A percentile compares a stretch with the other conserved stretches of the same genome.
phyloP scores from a whole-genome alignment of 2,329 filamentous ascomycete genomes.

The Aureobasidium sp. region DNA sequence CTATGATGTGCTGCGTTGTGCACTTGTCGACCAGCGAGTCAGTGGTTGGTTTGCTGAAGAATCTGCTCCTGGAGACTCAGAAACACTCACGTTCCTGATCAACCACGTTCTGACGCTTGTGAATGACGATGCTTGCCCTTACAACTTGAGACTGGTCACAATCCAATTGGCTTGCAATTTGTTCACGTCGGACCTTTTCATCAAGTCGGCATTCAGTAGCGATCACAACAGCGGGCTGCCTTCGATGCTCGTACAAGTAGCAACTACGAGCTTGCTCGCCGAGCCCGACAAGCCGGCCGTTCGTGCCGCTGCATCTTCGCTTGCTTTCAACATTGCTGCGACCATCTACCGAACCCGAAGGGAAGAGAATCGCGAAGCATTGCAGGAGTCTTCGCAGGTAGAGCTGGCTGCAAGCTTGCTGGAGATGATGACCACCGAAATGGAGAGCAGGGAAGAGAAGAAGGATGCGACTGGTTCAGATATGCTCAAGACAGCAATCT shows the following conservation, averaged over 20 bases:
- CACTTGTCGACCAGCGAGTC: slow-evolving; percentile 69
- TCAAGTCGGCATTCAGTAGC: slow-evolving; percentile 35
- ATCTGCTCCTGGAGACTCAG: slow-evolving; percentile 29
- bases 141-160: slow-evolving; percentile 75
- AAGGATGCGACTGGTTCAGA: slow-evolving; percentile 42
- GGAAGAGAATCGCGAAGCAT: slow-evolving; percentile 48
- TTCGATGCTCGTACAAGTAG: slow-evolving; percentile 58
- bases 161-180: slow-evolving; percentile 80
- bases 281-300: slow-evolving; percentile 68
- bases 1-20: slow-evolving; percentile 76
- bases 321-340: slow-evolving; percentile 75
- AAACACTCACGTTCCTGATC: slow-evolving; percentile 57
- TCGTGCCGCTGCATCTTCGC: slow-evolving; percentile 71
- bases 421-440: slow-evolving; percentile 44
- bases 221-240: slow-evolving; percentile 31
- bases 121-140: slow-evolving; percentile 56
- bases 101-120: slow-evolving; percentile 51
- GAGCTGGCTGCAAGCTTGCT: slow-evolving; percentile 75
- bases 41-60: slow-evolving; percentile 81
- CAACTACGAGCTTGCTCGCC: slow-evolving; percentile 65
- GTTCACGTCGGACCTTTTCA: slow-evolving; percentile 68
- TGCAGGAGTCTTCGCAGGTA: slow-evolving; percentile 66
- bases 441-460: slow-evolving; percentile 48
- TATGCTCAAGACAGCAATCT: slow-evolving; percentile 67
- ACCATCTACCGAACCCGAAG: slow-evolving; percentile 61